These are phyloP conservation scores for Fragilariopsis cylindrus DNA, from an alignment of 108 stramenopile species.

Conservation along the genomic window DNA sequence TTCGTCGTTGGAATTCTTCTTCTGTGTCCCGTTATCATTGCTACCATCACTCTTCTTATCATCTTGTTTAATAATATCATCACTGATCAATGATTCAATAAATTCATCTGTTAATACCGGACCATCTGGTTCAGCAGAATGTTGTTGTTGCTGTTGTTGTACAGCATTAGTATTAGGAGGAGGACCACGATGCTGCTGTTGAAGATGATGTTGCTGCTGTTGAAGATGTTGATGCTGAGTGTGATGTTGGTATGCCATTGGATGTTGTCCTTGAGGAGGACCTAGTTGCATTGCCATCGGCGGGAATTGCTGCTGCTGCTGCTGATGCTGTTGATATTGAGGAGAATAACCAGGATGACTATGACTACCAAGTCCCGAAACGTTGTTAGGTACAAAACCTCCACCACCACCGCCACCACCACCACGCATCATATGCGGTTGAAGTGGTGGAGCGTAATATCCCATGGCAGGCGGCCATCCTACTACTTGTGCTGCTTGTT, in stretches of 20 bases:
- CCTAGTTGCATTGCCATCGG: not conserved
- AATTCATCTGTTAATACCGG: constrained; percentile 1
- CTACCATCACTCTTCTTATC: not conserved
- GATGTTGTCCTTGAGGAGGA: not conserved
- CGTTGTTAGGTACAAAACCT: too few species aligned
- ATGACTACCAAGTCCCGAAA: too few species aligned
- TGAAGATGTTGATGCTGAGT: not conserved
- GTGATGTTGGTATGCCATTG: not conserved
- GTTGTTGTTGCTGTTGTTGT: too few species aligned
- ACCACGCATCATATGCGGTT: too few species aligned
- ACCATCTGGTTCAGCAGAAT: not conserved
- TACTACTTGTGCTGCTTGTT: not conserved
- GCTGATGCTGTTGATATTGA: not conserved
- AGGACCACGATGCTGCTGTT: too few species aligned
- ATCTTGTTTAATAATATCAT: not conserved
- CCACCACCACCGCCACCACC: too few species aligned
- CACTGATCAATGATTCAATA: constrained; percentile 8
- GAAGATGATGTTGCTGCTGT: too few species aligned
- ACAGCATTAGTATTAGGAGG: too few species aligned
- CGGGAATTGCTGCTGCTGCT: not conserved
- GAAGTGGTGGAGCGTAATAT: not conserved
- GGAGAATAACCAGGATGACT: too few species aligned
- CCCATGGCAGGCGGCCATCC: constrained; percentile 7
- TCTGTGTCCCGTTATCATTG: not conserved
- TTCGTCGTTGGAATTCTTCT: too few species aligned